phyloP scores from a whole-genome alignment of 1,284 basidiomycete genomes.

The Ustilago esculenta region DNA sequence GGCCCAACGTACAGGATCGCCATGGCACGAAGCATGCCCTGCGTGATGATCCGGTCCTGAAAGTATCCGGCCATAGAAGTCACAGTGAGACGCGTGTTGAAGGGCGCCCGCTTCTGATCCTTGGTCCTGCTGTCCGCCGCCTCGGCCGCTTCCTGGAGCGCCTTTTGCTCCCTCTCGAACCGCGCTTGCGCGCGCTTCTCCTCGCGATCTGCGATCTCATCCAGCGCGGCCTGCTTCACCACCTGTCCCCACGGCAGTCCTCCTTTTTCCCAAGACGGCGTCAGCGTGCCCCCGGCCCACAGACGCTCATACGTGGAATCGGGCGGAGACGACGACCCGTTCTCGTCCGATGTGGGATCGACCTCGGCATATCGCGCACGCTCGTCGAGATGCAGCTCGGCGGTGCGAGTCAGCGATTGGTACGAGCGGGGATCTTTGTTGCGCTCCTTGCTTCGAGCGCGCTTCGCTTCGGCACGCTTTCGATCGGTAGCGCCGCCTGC shows the following conservation, averaged over 20 bases:
- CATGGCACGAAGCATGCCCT: slow-evolving; percentile 86
- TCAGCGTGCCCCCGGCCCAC: slow-evolving; percentile 24
- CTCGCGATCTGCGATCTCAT: slow-evolving; percentile 31
- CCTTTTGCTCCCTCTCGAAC: slow-evolving; percentile 42
- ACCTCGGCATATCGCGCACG: slow-evolving; percentile 58
- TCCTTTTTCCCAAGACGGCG: slow-evolving; percentile 37
- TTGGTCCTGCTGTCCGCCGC: slow-evolving; percentile 41
- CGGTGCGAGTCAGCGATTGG: slow-evolving; percentile 51
- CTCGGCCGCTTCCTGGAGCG: slow-evolving; percentile 36
- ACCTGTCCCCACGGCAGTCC: slow-evolving; percentile 46
- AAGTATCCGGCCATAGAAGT: slow-evolving; percentile 82
- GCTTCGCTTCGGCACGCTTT: slow-evolving; percentile 30
- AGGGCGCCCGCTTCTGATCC: slow-evolving; percentile 55
- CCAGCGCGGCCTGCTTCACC: slow-evolving; percentile 24
- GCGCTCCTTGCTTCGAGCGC: slow-evolving; percentile 31
- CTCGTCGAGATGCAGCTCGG: slow-evolving; percentile 59
- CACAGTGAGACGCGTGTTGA: slow-evolving; percentile 91
- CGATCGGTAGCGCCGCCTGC: slow-evolving; percentile 16
- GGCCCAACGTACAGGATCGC: slow-evolving; percentile 96
- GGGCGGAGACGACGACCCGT: slow-evolving; percentile 17
- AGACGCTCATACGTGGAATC: slow-evolving; percentile 33
- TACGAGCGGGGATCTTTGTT: slow-evolving; percentile 41
- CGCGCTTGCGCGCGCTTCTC: slow-evolving; percentile 30
- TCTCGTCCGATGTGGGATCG: slow-evolving; percentile 47
- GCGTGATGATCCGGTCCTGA: slow-evolving; percentile 60